Percentiles rank a stretch among this genome's conserved stretches.
These are phyloP conservation scores for Hibiscus trionum DNA, from an alignment of 345 rosid genomes.

Conservation along the genomic window DNA sequence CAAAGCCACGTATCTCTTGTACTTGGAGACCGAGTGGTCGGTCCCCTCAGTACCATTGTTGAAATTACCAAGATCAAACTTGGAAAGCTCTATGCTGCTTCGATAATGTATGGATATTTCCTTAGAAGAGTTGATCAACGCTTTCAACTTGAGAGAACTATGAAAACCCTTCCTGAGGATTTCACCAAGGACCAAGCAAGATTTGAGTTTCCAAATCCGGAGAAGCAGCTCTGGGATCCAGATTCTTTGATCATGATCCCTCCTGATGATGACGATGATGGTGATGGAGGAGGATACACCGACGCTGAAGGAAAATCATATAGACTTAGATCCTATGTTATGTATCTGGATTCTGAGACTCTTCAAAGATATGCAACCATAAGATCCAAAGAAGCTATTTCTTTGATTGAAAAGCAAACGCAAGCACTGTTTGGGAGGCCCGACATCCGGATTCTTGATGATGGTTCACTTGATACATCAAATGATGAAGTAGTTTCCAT, in stretches of 20 bases:
- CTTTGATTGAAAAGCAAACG: conserved; percentile 80
- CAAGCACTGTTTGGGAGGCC: conserved; percentile 89
- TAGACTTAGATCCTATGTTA: conserved; percentile 69
- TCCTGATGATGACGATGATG: conserved; percentile 31
- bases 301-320: conserved; percentile 35
- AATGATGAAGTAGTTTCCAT: conserved; percentile 52
- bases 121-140: conserved; percentile 86
- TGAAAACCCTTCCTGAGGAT: conserved; percentile 73
- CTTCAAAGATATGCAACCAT: conserved; percentile 87
- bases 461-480: conserved; percentile 60
- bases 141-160: conserved; percentile 76
- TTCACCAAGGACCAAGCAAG: conserved; percentile 32
- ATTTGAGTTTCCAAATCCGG: conserved; percentile 38
- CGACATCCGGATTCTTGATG: conserved; percentile 59
- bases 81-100: conserved; percentile 88
- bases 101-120: conserved; percentile 85
- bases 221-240: conserved; percentile 59
- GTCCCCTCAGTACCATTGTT: conserved; percentile 59
- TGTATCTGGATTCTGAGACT: conserved; percentile 77
- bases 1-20: conserved; percentile 73
- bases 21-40: conserved; percentile 64
- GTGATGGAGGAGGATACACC: conserved; percentile 19
- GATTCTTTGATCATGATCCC: conserved; percentile 55
- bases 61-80: conserved; percentile 86
- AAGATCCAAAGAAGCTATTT: conserved; percentile 82